These are phyloP conservation scores for Apiospora sp. DNA, from an alignment of 2,329 filamentous ascomycete genomes.

Conservation along the genomic window DNA sequence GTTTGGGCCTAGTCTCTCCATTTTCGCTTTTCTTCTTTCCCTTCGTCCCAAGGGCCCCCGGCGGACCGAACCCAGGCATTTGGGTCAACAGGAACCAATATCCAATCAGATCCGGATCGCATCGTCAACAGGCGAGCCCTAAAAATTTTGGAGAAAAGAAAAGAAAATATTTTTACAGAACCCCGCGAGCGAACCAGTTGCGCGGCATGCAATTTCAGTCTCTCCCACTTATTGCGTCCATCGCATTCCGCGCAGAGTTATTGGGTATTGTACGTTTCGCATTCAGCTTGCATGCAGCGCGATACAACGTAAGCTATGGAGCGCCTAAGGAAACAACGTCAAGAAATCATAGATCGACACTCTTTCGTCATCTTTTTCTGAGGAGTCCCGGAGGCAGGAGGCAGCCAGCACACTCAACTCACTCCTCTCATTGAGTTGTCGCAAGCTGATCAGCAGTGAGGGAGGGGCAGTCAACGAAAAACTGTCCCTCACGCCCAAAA, in stretches of 20 bases:
- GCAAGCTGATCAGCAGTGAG: neutral
- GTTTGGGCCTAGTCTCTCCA: neutral
- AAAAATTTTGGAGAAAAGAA: neutral
- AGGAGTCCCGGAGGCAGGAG: neutral
- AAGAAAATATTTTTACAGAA: neutral
- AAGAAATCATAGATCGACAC: slow-evolving; percentile 11
- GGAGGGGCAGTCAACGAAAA: slow-evolving; percentile 3
- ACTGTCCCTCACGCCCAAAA: slow-evolving; percentile 10
- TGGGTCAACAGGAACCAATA: neutral
- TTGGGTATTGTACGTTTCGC: slow-evolving; percentile 16
- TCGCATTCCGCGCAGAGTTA: neutral
- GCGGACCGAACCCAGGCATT: slow-evolving; percentile 9
- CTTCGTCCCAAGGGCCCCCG: neutral
- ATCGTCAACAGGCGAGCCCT: slow-evolving; percentile 11
- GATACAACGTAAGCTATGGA: neutral
- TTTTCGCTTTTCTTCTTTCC: neutral
- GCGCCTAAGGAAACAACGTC: neutral
- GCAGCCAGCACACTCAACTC: slow-evolving; percentile 1
- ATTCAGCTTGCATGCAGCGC: slow-evolving; percentile 7
- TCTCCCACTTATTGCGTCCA: slow-evolving; percentile 16
- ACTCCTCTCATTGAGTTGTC: slow-evolving; percentile 10
- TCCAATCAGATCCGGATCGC: slow-evolving; percentile 18
- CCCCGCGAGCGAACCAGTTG: slow-evolving; percentile 19
- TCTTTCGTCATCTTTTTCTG: slow-evolving; percentile 12
- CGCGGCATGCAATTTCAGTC: slow-evolving; percentile 1